Evolutionary conservation across 768 basidiomycete genomes (phyloP).

Genomic region (Leccinum truebloodii): DNA sequence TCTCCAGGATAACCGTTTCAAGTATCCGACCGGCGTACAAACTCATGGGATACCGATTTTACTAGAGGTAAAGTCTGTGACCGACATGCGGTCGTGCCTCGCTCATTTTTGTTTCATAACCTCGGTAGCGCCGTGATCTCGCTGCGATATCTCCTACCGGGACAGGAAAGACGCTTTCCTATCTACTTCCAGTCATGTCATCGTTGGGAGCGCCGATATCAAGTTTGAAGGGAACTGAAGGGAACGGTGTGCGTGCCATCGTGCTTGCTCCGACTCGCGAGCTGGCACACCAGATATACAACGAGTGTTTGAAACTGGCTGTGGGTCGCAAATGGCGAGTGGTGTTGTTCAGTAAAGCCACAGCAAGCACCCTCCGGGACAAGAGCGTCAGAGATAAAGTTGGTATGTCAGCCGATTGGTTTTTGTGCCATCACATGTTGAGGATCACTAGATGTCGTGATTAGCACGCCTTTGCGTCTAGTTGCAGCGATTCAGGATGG

Average conservation of each 20-base stretch:
- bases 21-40: conserved; percentile 78
- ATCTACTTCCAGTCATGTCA: conserved; percentile 80
- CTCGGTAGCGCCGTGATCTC: conserved; percentile 70
- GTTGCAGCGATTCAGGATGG: conserved; percentile 77
- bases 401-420: conserved; percentile 43
- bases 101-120: not conserved
- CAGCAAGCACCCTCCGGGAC: conserved; percentile 77
- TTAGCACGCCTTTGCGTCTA: conserved; percentile 89
- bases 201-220: conserved; percentile 55
- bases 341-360: conserved; percentile 85
- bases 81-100: not conserved
- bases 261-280: conserved; percentile 93
- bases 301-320: conserved; percentile 83
- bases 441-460: conserved; percentile 70
- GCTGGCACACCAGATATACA: conserved; percentile 93
- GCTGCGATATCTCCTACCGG: conserved; percentile 97
- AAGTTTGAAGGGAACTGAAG: conserved; percentile 43
- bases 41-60: conserved; percentile 78
- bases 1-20: conserved; percentile 58
- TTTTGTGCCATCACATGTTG: not conserved
- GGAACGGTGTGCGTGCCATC: conserved; percentile 70
- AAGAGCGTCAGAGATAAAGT: conserved; percentile 74
- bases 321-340: conserved; percentile 83
- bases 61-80: conserved; percentile 55
- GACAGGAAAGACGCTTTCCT: conserved; percentile 94